Base-by-base conservation (phyloP, 768 basidiomycete species). In the Leucosporidium creatinivorum region DNA sequence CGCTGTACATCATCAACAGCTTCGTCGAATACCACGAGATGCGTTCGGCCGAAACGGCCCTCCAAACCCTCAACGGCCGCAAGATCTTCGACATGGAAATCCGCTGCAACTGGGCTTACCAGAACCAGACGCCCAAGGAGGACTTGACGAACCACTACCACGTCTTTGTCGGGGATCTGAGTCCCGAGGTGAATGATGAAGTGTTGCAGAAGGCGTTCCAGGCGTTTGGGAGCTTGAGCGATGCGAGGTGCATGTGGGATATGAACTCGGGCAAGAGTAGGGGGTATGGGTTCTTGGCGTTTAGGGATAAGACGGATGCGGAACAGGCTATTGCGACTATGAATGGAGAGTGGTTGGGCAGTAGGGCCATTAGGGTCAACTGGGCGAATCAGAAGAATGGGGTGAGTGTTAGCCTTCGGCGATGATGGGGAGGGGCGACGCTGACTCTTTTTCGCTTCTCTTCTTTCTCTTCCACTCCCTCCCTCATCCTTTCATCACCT, bases 361-460 rank as follows among this genome's bases (percentile, higher is more conserved):
- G 92, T 36, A 86, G 96, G 68, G 96, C 96, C 69, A 99, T 99
- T 76, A 88, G 96, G 73, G 94, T 98, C 79, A 99, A 99, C 81
- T 99, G 94, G 94, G 96, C 96, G 62, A 98, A 98, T 81, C 94
- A 98, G 81, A 97, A 98, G 82, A 97, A 93, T 23, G 92, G 94
- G 79, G 59, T 54, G 44, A 90, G 86, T 65, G 78, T 44, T 44
- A 44, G 39, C 8, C 39, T 44, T 36, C 58, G 48, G 63, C 36
- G 30, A 52, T 66, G 62, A 68, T 64, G 65, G 10, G 8, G 13
- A 44, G 39, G 39, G 39, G 8, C 39, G 39, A 13, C 39, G 39
- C 39, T 44, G 39, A 44, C 39, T 44, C 15, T 10, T 15, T 44
- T 2, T 44, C 39, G n/a, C n/a, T n/a, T 44, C 15, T 13, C 15